Evolutionary conservation across 2,329 filamentous ascomycete species (phyloP).

Genomic region (Diaporthe australafricana): DNA sequence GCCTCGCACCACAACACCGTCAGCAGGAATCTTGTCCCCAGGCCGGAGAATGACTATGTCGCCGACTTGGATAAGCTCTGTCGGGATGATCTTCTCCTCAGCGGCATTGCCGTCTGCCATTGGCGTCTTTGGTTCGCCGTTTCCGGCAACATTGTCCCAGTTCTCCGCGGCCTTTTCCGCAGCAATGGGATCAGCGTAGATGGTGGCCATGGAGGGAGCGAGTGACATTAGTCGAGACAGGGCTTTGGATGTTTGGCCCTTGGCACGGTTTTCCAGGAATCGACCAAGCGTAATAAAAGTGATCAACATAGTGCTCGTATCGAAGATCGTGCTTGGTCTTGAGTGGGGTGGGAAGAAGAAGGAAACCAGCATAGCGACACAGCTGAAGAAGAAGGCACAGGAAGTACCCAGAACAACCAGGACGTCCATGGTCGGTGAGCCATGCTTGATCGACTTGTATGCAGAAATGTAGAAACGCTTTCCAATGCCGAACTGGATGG

Average conservation of each 20-base stretch:
- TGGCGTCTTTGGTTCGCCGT: constrained; percentile 59
- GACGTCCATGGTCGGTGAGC: constrained; percentile 97
- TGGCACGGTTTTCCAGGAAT: constrained; percentile 93
- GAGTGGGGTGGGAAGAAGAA: constrained; percentile 79
- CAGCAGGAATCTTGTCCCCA: constrained; percentile 96
- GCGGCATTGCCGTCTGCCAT: constrained; percentile 68
- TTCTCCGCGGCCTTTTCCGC: constrained; percentile 89
- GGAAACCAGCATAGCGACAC: constrained; percentile 87
- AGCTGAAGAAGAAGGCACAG: constrained; percentile 95
- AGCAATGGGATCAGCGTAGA: constrained; percentile 94
- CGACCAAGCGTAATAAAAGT: constrained; percentile 93
- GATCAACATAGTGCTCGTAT: constrained; percentile 98
- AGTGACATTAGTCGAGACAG: constrained; percentile 95
- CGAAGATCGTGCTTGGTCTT: constrained; percentile 90
- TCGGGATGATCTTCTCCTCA: constrained; percentile 90
- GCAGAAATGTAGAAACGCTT: constrained; percentile 93
- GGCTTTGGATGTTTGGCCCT: constrained; percentile 95
- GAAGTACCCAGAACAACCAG: constrained; percentile 94
- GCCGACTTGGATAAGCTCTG: constrained; percentile 92
- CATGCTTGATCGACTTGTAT: constrained; percentile 92
- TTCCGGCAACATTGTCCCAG: constrained; percentile 67
- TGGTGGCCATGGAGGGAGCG: constrained; percentile 95
- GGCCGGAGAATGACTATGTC: constrained; percentile 94
- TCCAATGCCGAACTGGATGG: constrained; percentile 96
- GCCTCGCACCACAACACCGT: constrained; percentile 86